These are phyloP conservation scores for Ceratobasidium sp. DNA, from an alignment of 1,284 basidiomycete genomes.

Conservation along the genomic window DNA sequence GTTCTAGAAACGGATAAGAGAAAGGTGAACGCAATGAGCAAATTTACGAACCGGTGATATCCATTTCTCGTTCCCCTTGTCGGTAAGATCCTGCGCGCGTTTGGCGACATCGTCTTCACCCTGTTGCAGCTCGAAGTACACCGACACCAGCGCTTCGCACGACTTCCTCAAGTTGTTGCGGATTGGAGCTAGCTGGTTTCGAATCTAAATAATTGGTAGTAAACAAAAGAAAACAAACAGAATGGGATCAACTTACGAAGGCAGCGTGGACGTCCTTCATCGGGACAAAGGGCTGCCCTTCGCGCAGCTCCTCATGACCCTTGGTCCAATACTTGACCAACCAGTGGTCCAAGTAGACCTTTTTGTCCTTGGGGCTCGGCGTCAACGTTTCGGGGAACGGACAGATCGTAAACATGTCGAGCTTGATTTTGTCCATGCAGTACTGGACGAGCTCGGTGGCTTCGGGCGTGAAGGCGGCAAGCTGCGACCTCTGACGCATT, in stretches of 20 bases:
- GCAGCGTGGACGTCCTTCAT: not conserved
- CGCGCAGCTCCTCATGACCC: not conserved
- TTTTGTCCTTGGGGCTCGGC: not conserved
- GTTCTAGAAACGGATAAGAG: not conserved
- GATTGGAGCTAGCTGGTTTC: not conserved
- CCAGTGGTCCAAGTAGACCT: not conserved
- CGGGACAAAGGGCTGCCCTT: not conserved
- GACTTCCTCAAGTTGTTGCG: not conserved
- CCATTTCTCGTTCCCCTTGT: not conserved
- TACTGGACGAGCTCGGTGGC: not conserved
- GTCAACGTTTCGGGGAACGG: not conserved
- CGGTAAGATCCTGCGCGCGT: not conserved
- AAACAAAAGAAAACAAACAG: not conserved
- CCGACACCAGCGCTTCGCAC: not conserved
- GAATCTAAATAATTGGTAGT: not conserved
- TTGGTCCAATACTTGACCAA: not conserved
- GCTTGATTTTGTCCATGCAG: not conserved
- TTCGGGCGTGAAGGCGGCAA: not conserved
- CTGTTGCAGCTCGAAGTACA: not conserved
- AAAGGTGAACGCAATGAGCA: not conserved
- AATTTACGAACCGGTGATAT: not conserved
- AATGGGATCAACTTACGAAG: not conserved
- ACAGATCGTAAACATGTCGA: not conserved
- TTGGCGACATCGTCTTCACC: not conserved
- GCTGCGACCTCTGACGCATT: constrained; percentile 8